Evolutionary conservation across 2,329 filamentous ascomycete species (phyloP), one percentile per base, ranked within the genome.

Genomic region (Pseudodiploospora longispora): DNA sequence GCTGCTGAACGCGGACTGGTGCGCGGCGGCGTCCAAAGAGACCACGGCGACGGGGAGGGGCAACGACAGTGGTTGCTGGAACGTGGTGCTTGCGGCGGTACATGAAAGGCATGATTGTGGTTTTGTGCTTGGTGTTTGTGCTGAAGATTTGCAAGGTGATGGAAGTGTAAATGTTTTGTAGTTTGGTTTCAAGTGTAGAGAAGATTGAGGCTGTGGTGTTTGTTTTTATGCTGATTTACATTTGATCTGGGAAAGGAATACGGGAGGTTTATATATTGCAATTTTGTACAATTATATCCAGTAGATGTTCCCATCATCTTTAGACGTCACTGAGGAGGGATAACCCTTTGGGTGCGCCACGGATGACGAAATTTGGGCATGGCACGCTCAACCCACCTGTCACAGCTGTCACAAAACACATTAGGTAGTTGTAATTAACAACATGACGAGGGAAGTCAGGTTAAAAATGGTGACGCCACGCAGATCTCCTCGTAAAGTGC

Each of bases 1-100:
- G 79, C 60, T 78, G 76, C 43, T 87, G 83, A 59, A 84, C 81
- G 49, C 79, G 75, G 10, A 68, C 66, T 3, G 67, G 67, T 2
- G 61, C 55, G 3, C 57, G 83, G 4, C 57, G 51, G 38, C 50
- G 64, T 56, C 66, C 50, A 10, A 74, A 71, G 41, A 73, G 56
- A 10, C 65, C 61, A 19, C 55, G 51, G 32, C 60, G 62, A 46
- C 67, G 70, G 47, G 61, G 68, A 72, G 6, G 59, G 55, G 59
- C 37, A 27, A 37, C 35, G n/a, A 37, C 38, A 8, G 66, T 70
- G 6, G 66, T 69, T 19, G 51, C 51, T 29, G 50, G 46, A 44
- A 46, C 40, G 46, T 62, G 34, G 62, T 66, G 38, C 60, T 60
- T 39, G 55, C 59, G 55, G 42, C 56, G 56, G 38, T 50, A 54